Base-by-base conservation (phyloP, 1,139 yeast species). In the Zhuliangozyma blackwelliae region DNA sequence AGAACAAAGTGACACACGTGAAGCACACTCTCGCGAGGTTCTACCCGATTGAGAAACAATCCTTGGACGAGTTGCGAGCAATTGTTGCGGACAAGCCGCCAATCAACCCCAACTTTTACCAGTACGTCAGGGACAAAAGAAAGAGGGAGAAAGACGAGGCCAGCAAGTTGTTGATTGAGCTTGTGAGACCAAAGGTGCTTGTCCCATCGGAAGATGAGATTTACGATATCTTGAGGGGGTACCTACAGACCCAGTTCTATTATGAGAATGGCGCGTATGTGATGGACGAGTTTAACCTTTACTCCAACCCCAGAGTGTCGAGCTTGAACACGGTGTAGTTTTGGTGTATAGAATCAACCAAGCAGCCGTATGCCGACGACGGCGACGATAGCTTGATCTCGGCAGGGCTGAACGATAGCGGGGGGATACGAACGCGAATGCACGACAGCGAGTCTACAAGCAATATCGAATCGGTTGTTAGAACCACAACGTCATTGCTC, bases 151-250 rank as follows among this genome's bases (percentile, higher is more conserved):
- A 31, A 4, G 10, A 27, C 9, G 31, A 16, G 11, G 25, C 33
- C 2, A 31, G 31, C 25, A 52, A 48, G 10, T 52, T 57, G 9
- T 41, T 41, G 11, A 46, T 48, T 1, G 31, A 39, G 12, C 43
- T 47, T 25, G 45, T 57, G 8, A 54, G 66, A 7, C 51, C 47
- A 26, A 63, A 63, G 39, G 49, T 43, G 25, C 45, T 63, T 33
- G 47, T 67, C 1, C 71, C 72, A 1, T 51, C 52, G 33, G 64
- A 59, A 13, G 55, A 59, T 28, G 59, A 63, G 34, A 57, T 69
- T 12, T 45, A 58, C 7, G 57, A 56, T 31, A 41, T 56, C 23
- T 49, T 61, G 30, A 50, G 63, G 19, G 53, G 46, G n/a, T 70
- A 68, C 37, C 52, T 60, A 2, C 45, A 51, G 35, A 52, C 48